A percentile compares a stretch with the other conserved stretches of the same genome.
Conservation (phyloP, 2,329 filamentous ascomycete genomes). For the Canariomyces notabilis region DNA sequence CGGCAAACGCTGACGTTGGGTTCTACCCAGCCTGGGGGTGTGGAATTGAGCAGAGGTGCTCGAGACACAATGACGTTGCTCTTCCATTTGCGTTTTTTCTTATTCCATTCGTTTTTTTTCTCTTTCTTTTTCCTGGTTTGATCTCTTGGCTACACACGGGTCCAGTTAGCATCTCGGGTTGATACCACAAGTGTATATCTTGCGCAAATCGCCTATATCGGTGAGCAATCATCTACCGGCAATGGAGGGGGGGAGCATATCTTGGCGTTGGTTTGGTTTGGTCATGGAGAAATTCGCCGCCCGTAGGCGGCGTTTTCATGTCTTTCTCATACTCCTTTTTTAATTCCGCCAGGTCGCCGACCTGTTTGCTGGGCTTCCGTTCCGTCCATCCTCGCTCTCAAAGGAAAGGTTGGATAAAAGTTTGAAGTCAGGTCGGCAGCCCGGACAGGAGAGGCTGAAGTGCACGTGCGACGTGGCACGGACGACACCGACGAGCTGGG, state of each 20-base stretch:
- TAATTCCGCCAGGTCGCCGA: background rate
- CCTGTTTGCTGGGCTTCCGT: background rate
- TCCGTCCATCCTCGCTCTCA: background rate
- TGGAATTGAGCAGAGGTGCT: background rate
- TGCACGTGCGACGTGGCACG: too few species aligned
- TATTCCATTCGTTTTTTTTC: slow-evolving; percentile 3
- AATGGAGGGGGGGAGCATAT: background rate
- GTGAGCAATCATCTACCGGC: background rate
- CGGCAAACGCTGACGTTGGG: too few species aligned
- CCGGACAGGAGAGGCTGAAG: too few species aligned
- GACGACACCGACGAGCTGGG: too few species aligned
- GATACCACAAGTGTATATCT: background rate
- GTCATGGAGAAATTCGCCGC: background rate
- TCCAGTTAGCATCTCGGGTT: background rate
- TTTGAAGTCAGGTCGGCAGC: too few species aligned
- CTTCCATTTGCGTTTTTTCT: background rate
- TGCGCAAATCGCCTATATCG: background rate
- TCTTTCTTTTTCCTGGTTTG: background rate
- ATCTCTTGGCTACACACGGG: background rate
- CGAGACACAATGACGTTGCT: background rate
- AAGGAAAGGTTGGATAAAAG: background rate
- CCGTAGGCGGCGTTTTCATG: background rate
- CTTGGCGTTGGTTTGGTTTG: background rate
- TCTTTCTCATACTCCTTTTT: background rate
- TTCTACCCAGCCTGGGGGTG: too few species aligned